Percentiles rank a stretch among this genome's conserved stretches.
These are phyloP conservation scores for Fraxinus xanthoxyloides DNA, from an alignment of 305 asterid genomes.

Conservation along the genomic window DNA sequence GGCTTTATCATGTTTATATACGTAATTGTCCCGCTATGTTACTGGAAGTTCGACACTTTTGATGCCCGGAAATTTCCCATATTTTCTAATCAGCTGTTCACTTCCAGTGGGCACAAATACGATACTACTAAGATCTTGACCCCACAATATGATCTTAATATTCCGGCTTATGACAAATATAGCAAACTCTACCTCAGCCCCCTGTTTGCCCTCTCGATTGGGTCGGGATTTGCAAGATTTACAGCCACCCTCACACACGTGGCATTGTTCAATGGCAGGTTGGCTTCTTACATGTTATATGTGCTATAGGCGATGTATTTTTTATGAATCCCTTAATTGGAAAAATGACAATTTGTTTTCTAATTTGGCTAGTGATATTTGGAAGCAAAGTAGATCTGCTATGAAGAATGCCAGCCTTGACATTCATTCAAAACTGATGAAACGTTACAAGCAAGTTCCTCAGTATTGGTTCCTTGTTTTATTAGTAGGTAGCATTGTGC, in stretches of 20 bases:
- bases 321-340: neutral
- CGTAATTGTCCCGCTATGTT: conserved; percentile 83
- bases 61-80: conserved; percentile 89
- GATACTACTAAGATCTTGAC: conserved; percentile 83
- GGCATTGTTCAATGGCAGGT: conserved; percentile 92
- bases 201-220: conserved; percentile 90
- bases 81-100: conserved; percentile 76
- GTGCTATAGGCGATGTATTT: neutral
- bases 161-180: conserved; percentile 65
- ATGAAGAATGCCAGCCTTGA: conserved; percentile 62
- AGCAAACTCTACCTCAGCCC: conserved; percentile 98
- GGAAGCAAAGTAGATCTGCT: conserved; percentile 87
- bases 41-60: conserved; percentile 92
- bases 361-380: conserved; percentile 58
- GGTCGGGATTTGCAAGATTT: conserved; percentile 94
- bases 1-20: conserved; percentile 92
- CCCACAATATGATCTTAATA: conserved; percentile 74
- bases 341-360: neutral
- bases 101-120: conserved; percentile 64
- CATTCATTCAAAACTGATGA: conserved; percentile 76
- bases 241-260: conserved; percentile 95
- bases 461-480: conserved; percentile 84
- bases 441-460: conserved; percentile 80
- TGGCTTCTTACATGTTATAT: conserved; percentile 7
- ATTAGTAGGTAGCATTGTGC: conserved; percentile 55